Percentiles rank a stretch among this genome's conserved stretches.
Evolutionary conservation across 2,329 filamentous ascomycete species (phyloP).

Genomic region (Tolypocladium album): DNA sequence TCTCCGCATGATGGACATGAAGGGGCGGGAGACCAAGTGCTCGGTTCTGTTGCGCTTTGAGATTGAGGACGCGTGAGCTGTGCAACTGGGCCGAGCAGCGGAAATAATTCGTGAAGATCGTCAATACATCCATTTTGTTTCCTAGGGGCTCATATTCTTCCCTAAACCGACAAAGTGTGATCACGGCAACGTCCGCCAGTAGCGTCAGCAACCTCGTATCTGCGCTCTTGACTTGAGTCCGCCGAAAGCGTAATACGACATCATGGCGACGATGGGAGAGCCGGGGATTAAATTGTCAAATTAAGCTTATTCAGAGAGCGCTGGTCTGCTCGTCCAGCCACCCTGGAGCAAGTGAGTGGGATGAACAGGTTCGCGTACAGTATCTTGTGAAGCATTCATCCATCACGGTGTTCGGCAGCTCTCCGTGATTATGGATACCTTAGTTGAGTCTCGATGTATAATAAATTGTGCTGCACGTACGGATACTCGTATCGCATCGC

Average conservation of each 20-base stretch:
- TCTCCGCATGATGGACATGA: slow-evolving; percentile 53
- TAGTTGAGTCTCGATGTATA: background rate
- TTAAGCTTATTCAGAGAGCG: background rate
- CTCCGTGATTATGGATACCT: background rate
- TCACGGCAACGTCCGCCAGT: background rate
- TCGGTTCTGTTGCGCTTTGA: slow-evolving; percentile 52
- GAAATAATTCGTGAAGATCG: background rate
- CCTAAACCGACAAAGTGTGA: background rate
- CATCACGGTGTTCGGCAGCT: too few species aligned
- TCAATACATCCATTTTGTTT: background rate
- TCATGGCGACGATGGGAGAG: background rate
- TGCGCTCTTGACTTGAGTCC: background rate
- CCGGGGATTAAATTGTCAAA: background rate
- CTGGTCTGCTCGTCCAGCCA: too few species aligned
- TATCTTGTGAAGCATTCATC: too few species aligned
- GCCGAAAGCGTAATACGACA: background rate
- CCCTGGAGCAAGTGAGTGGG: too few species aligned
- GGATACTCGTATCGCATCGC: too few species aligned
- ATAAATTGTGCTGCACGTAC: background rate
- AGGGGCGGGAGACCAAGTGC: slow-evolving; percentile 52
- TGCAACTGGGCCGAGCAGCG: background rate
- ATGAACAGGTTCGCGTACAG: too few species aligned
- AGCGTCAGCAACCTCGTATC: background rate
- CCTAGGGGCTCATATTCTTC: background rate
- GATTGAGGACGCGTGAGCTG: slow-evolving; percentile 27